Evolutionary conservation across 805 yeast genomes (phyloP).

Genomic region (Jamesozyma piceae): DNA sequence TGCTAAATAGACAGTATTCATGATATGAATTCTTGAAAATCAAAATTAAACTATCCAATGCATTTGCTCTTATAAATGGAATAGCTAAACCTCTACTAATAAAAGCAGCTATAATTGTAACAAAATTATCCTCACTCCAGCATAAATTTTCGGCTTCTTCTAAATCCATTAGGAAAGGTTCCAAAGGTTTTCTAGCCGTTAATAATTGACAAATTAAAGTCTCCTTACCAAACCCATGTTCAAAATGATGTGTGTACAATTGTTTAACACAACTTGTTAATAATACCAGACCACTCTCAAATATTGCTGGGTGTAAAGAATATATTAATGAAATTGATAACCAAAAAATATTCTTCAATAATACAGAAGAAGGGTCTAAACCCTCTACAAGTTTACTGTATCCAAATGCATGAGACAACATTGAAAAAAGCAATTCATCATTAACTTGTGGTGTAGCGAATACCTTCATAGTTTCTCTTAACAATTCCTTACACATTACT

Average conservation of each 20-base stretch:
- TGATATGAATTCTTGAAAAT: slow-evolving; percentile 37
- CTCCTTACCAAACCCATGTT: slow-evolving; percentile 7
- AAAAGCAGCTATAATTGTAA: slow-evolving; percentile 39
- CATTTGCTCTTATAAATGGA: slow-evolving; percentile 45
- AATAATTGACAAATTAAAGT: slow-evolving; percentile 8
- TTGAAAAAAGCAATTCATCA: slow-evolving; percentile 24
- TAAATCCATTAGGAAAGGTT: slow-evolving; percentile 30
- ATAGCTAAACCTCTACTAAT: slow-evolving; percentile 50
- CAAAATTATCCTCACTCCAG: slow-evolving; percentile 40
- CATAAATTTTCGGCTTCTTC: slow-evolving; percentile 36
- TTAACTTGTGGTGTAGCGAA: slow-evolving; percentile 28
- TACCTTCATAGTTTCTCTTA: slow-evolving; percentile 29
- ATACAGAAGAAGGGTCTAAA: slow-evolving; percentile 25
- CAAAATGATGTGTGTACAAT: slow-evolving; percentile 28
- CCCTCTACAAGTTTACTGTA: slow-evolving; percentile 35
- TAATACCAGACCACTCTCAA: slow-evolving; percentile 35
- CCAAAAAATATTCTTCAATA: slow-evolving; percentile 33
- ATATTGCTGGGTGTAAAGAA: slow-evolving; percentile 30
- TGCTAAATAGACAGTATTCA: slow-evolving; percentile 23
- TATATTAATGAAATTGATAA: slow-evolving; percentile 27
- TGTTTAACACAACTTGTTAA: slow-evolving; percentile 29
- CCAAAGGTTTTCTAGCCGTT: slow-evolving; percentile 34
- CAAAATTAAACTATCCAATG: slow-evolving; percentile 37
- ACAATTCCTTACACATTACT: slow-evolving; percentile 32
- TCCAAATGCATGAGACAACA: slow-evolving; percentile 33